These are phyloP conservation scores for Volvox africanus DNA, from an alignment of 139 green algal genomes.

Conservation along the genomic window DNA sequence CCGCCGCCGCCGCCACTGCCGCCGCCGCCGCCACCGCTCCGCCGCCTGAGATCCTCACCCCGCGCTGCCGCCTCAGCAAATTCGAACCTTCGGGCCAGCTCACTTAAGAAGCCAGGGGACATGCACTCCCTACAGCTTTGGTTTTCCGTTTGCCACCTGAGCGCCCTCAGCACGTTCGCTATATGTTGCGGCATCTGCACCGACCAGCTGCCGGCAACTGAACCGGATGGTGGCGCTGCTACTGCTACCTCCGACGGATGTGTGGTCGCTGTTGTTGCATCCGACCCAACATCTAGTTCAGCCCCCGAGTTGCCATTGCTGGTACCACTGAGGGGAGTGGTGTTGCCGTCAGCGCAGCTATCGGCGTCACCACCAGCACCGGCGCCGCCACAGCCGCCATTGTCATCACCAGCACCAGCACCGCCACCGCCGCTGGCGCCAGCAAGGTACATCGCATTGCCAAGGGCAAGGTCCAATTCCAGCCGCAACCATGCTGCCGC, in stretches of 20 bases:
- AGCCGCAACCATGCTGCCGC: not conserved
- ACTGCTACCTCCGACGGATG: not conserved
- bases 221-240: not conserved
- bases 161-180: not conserved
- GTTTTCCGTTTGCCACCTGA: not conserved
- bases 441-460: not conserved
- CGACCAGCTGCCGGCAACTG: not conserved
- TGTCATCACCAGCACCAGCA: not conserved
- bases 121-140: too few species aligned
- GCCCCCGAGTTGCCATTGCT: too few species aligned
- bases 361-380: not conserved
- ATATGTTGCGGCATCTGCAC: not conserved
- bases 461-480: slow-evolving; percentile 8
- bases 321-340: too few species aligned
- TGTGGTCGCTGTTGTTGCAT: too few species aligned
- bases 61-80: not conserved
- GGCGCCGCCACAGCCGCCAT: not conserved
- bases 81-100: not conserved
- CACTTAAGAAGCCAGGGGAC: not conserved
- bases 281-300: too few species aligned
- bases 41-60: not conserved
- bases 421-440: not conserved
- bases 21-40: not conserved
- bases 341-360: not conserved
- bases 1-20: slow-evolving; percentile 2